Conservation (phyloP, 805 yeast species). For the Martiniozyma abietophila region DNA sequence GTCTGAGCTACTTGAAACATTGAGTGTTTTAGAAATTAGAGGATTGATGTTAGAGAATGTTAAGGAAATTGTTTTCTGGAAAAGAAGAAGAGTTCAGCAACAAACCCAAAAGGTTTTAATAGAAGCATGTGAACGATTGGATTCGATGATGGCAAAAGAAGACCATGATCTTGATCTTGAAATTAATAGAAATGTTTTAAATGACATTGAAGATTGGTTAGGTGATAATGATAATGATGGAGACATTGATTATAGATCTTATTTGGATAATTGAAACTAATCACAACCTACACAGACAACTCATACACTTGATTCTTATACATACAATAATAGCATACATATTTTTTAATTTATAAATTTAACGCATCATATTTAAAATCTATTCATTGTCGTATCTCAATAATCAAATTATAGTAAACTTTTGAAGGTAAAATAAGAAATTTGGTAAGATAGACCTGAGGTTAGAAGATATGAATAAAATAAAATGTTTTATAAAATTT, state of each 20-base stretch:
- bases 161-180: conserved; percentile 50
- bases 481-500: too few relatives aligned
- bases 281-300: too few relatives aligned
- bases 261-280: conserved; percentile 10
- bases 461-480: neutral
- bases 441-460: too few relatives aligned
- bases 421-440: too few relatives aligned
- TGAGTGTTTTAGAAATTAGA: conserved; percentile 72
- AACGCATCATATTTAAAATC: too few relatives aligned
- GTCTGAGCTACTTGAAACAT: conserved; percentile 40
- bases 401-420: too few relatives aligned
- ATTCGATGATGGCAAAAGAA: conserved; percentile 47
- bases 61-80: conserved; percentile 60
- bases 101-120: conserved; percentile 45
- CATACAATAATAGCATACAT: too few relatives aligned
- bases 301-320: too few relatives aligned
- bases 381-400: too few relatives aligned
- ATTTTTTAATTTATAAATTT: too few relatives aligned
- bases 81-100: conserved; percentile 35
- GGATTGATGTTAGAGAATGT: conserved; percentile 52
- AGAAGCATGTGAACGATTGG: conserved; percentile 71
- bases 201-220: conserved; percentile 60
- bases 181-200: conserved; percentile 46
- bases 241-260: conserved; percentile 6
- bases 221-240: conserved; percentile 31